Conservation (phyloP, 352 stramenopile genomes). For the Phytophthora cryptogea region DNA sequence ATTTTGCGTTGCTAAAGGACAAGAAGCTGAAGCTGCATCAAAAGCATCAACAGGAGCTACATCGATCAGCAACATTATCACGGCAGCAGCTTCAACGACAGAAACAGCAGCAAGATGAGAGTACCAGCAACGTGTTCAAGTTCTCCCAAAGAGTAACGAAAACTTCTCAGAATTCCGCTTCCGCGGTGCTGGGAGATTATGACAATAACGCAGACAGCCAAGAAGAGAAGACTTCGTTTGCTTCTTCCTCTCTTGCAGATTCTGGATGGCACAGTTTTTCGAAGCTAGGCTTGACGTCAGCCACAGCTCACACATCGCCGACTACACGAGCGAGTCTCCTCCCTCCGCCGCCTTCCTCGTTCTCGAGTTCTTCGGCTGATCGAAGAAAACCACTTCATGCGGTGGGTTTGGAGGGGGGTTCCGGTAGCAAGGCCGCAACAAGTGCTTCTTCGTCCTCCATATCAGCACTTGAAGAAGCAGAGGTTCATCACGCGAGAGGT, state of each 20-base stretch:
- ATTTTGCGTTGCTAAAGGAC: slow-evolving; percentile 85
- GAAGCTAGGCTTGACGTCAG: slow-evolving; percentile 4
- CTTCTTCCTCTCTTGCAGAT: slow-evolving; percentile 5
- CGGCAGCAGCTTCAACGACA: slow-evolving; percentile 30
- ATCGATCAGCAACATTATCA: slow-evolving; percentile 28
- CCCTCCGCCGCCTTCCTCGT: slow-evolving; percentile 14
- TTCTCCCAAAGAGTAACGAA: slow-evolving; percentile 23
- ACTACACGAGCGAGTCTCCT: slow-evolving; percentile 6
- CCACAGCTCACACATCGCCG: slow-evolving; percentile 3
- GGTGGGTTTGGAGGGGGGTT: background rate
- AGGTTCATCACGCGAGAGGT: slow-evolving; percentile 61
- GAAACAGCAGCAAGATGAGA: slow-evolving; percentile 36
- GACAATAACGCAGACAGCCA: slow-evolving; percentile 28
- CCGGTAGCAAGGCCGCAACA: background rate
- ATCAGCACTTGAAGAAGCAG: slow-evolving; percentile 38
- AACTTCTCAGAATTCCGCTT: background rate
- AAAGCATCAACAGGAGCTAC: slow-evolving; percentile 35
- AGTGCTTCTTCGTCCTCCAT: background rate
- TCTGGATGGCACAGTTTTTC: slow-evolving; percentile 5
- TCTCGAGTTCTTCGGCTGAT: slow-evolving; percentile 6
- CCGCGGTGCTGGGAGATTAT: background rate
- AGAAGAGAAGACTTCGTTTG: slow-evolving; percentile 10
- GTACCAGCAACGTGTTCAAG: slow-evolving; percentile 13
- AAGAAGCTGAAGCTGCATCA: slow-evolving; percentile 57
- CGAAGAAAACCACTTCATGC: slow-evolving; percentile 4